phyloP scores from a whole-genome alignment of 208 protist species.

The Crithidia fasciculata region DNA sequence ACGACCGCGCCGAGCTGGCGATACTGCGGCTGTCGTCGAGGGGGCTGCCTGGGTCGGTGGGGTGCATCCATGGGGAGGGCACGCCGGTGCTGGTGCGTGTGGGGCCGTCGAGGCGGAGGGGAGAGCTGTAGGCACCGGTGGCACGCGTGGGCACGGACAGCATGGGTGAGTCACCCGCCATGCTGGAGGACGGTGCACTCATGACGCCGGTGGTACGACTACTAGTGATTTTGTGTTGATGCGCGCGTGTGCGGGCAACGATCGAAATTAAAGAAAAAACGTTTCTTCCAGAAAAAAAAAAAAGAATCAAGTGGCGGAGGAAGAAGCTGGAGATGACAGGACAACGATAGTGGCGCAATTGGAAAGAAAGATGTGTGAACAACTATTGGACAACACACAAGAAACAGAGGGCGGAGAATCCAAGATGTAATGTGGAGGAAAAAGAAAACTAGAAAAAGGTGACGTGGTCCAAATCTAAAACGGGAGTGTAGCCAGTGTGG shows the following conservation, averaged over 20 bases:
- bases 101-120: not conserved
- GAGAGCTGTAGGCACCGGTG: not conserved
- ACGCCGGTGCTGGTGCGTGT: not conserved
- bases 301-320: not conserved
- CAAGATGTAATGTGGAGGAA: too few species aligned
- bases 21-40: slow-evolving; percentile 38
- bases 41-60: slow-evolving; percentile 9
- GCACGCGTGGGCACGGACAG: not conserved
- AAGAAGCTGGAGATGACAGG: too few species aligned
- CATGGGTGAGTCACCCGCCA: not conserved
- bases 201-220: not conserved
- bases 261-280: not conserved
- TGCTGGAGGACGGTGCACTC: not conserved
- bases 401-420: too few species aligned
- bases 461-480: too few species aligned
- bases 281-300: not conserved
- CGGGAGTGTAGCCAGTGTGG: too few species aligned
- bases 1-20: slow-evolving; percentile 38
- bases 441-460: too few species aligned
- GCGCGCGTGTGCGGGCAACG: too few species aligned
- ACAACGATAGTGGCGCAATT: too few species aligned
- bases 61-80: slow-evolving; percentile 6
- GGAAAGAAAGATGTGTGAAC: too few species aligned
- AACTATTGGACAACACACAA: too few species aligned
- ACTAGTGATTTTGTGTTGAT: not conserved